Evolutionary conservation across 179 eudicot species (phyloP).

Genomic region (Beta macrorhiza): DNA sequence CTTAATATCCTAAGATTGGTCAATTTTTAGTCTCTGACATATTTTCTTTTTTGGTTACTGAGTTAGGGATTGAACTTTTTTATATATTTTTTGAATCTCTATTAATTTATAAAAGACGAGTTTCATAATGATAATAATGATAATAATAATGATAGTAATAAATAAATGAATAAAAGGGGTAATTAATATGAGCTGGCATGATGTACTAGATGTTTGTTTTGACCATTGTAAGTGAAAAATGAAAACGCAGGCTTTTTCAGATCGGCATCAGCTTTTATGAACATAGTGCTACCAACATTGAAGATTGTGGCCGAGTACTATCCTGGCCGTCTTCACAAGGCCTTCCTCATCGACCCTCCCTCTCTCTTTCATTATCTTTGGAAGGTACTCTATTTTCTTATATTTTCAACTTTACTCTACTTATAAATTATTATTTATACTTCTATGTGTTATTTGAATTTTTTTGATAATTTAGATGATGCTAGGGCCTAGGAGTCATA

Average conservation of each 20-base stretch:
- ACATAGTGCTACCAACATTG: slow-evolving; percentile 63
- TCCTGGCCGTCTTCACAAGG: slow-evolving; percentile 76
- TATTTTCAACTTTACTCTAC: not conserved
- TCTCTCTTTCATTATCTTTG: slow-evolving; percentile 81
- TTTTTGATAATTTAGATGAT: too few relatives aligned
- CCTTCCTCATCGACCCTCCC: slow-evolving; percentile 89
- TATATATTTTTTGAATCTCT: too few relatives aligned
- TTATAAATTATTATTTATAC: too few relatives aligned
- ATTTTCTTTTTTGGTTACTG: slow-evolving; percentile 2
- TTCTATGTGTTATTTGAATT: too few relatives aligned
- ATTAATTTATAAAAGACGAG: too few relatives aligned
- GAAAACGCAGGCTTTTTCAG: slow-evolving; percentile 81
- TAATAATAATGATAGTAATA: too few relatives aligned
- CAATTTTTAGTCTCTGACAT: slow-evolving; percentile 21
- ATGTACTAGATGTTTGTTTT: not conserved
- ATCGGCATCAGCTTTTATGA: slow-evolving; percentile 87
- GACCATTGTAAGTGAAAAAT: not conserved
- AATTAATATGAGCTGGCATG: not conserved
- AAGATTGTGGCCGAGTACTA: slow-evolving; percentile 78
- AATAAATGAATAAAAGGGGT: too few relatives aligned
- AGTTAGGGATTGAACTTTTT: slow-evolving; percentile 1
- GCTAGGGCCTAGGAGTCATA: too few relatives aligned
- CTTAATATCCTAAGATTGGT: slow-evolving; percentile 29
- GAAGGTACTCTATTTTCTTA: slow-evolving; percentile 53
- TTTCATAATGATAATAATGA: not conserved